Evolutionary conservation across 2,329 filamentous ascomycete species (phyloP).

Genomic region (Fusarium graminum): DNA sequence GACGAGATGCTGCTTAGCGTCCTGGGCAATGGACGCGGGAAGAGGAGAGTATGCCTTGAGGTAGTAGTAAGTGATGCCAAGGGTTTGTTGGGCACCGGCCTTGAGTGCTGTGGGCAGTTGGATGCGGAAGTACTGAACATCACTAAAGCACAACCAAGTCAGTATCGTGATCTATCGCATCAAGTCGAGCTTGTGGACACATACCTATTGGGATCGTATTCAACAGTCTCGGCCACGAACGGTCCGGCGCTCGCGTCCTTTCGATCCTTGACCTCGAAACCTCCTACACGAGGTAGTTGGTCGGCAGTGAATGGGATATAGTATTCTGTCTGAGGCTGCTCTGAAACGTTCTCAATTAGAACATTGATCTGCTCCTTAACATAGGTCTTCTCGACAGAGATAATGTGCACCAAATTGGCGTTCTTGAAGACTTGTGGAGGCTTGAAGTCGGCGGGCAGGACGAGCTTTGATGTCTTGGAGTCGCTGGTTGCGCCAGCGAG

Average conservation of each 20-base stretch:
- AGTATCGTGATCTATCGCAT: constrained; percentile 19
- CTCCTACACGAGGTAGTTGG: constrained; percentile 82
- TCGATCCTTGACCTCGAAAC: constrained; percentile 92
- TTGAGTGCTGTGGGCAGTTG: constrained; percentile 81
- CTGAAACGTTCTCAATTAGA: constrained; percentile 89
- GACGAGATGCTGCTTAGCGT: constrained; percentile 86
- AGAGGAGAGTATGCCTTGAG: constrained; percentile 84
- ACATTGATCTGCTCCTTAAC: constrained; percentile 92
- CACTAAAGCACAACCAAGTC: constrained; percentile 59
- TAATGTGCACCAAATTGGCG: constrained; percentile 87
- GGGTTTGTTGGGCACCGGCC: constrained; percentile 82
- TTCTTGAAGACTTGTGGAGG: constrained; percentile 95
- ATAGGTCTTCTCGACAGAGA: constrained; percentile 94
- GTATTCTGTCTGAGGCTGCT: constrained; percentile 86
- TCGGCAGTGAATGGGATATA: constrained; percentile 86
- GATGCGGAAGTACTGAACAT: constrained; percentile 86
- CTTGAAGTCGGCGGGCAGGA: constrained; percentile 76
- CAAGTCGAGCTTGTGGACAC: constrained; percentile 37
- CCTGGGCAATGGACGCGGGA: constrained; percentile 85
- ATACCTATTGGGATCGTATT: constrained; percentile 71
- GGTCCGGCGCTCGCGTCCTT: constrained; percentile 77
- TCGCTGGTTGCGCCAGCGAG: constrained; percentile 56
- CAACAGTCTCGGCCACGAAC: constrained; percentile 78
- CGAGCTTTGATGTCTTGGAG: constrained; percentile 68
- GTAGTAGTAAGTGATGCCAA: constrained; percentile 87